Conservation (phyloP, 768 basidiomycete genomes). For the Podaxis sp. region DNA sequence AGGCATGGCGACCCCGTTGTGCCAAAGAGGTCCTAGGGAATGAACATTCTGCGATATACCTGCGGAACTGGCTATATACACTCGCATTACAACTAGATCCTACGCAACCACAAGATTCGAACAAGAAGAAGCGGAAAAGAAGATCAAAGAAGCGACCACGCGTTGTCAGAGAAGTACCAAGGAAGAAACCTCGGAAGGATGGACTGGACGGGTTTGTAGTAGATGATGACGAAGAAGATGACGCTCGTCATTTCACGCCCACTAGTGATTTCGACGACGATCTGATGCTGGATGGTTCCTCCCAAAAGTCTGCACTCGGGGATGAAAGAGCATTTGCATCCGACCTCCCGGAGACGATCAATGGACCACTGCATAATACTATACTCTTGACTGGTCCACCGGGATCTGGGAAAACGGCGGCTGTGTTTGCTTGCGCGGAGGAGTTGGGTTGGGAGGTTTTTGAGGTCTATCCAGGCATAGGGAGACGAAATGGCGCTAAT, state of each 20-base stretch:
- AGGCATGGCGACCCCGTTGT: slow-evolving; percentile 71
- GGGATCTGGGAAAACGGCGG: slow-evolving; percentile 88
- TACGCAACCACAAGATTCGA: slow-evolving; percentile 11
- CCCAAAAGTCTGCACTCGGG: slow-evolving; percentile 14
- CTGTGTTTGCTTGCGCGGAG: slow-evolving; percentile 90
- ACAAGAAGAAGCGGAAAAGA: slow-evolving; percentile 23
- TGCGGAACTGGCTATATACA: slow-evolving; percentile 79
- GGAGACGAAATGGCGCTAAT: slow-evolving; percentile 79
- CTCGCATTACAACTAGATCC: slow-evolving; percentile 55
- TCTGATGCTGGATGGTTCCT: slow-evolving; percentile 15
- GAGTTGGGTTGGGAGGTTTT: slow-evolving; percentile 97
- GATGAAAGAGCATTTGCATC: slow-evolving; percentile 2
- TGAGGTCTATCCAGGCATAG: slow-evolving; percentile 94
- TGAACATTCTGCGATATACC: slow-evolving; percentile 62
- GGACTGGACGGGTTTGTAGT: slow-evolving; percentile 51
- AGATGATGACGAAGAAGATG: slow-evolving; percentile 39
- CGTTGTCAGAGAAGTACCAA: slow-evolving; percentile 53
- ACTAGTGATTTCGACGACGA: slow-evolving; percentile 18
- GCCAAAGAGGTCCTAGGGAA: slow-evolving; percentile 83
- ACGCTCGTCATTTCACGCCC: slow-evolving; percentile 18
- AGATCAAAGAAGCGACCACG: slow-evolving; percentile 52
- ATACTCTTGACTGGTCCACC: slow-evolving; percentile 82
- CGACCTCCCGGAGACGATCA: slow-evolving; percentile 25
- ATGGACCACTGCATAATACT: slow-evolving; percentile 69
- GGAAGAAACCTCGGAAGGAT: slow-evolving; percentile 55